These are phyloP conservation scores for Pigoraptor vietnamica DNA, from an alignment of 78 protist species.

Conservation along the genomic window DNA sequence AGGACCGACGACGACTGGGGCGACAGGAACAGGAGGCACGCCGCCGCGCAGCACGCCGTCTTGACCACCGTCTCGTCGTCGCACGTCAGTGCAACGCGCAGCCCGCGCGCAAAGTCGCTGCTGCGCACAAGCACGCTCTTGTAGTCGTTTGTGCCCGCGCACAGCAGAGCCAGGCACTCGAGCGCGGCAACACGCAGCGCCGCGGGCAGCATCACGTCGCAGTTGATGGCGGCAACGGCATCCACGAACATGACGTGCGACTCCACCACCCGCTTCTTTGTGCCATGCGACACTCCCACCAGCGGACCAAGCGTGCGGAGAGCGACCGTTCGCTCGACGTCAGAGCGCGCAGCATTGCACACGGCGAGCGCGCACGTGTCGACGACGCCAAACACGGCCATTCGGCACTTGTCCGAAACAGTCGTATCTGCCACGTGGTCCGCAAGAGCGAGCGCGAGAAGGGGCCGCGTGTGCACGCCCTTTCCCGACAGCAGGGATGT, in stretches of 20 bases:
- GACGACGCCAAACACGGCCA: neutral
- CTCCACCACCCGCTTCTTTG: neutral
- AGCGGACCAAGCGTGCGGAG: neutral
- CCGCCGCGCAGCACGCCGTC: neutral
- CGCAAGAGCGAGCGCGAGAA: neutral
- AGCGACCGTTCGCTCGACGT: neutral
- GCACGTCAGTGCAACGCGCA: neutral
- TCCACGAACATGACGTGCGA: neutral
- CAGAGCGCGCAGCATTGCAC: neutral
- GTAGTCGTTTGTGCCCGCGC: neutral
- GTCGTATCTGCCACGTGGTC: neutral
- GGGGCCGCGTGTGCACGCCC: neutral
- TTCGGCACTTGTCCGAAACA: neutral
- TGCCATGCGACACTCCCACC: neutral
- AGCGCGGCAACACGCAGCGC: neutral
- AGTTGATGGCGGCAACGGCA: neutral
- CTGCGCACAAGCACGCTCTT: neutral
- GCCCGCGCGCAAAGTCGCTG: neutral
- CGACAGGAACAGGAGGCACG: neutral
- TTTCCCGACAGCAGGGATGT: too few relatives aligned
- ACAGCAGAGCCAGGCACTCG: neutral
- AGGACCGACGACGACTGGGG: neutral
- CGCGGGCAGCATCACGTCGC: neutral
- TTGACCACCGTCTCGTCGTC: neutral
- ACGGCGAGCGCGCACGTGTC: neutral